Evolutionary conservation across 306 rosid species (phyloP).

Genomic region (Phaseolus lunatus): DNA sequence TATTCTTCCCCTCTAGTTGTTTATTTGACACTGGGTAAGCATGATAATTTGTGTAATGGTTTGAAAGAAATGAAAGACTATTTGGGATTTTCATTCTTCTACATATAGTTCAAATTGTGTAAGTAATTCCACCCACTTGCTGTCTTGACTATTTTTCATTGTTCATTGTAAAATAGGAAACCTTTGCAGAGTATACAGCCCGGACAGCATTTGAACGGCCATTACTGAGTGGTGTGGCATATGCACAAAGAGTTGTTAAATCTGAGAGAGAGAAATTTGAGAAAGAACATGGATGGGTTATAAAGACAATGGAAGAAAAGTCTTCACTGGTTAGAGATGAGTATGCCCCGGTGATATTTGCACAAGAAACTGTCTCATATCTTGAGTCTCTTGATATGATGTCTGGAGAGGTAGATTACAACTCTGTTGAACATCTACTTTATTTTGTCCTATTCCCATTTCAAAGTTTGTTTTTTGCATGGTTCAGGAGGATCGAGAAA

Average conservation of each 20-base stretch:
- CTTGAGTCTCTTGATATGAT: slow-evolving; percentile 89
- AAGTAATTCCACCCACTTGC: neutral
- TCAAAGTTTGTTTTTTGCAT: slow-evolving; percentile 21
- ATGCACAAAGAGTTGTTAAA: slow-evolving; percentile 79
- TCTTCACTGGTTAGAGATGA: slow-evolving; percentile 82
- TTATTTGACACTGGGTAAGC: slow-evolving; percentile 4
- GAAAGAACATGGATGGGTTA: slow-evolving; percentile 82
- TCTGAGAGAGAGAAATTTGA: slow-evolving; percentile 79
- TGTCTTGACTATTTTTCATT: slow-evolving; percentile 11
- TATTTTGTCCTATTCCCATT: neutral
- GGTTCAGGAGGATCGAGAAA: slow-evolving; percentile 86
- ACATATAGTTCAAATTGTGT: neutral
- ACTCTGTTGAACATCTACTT: slow-evolving; percentile 16
- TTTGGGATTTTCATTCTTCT: slow-evolving; percentile 17
- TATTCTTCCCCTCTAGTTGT: slow-evolving; percentile 6
- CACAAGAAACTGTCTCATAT: slow-evolving; percentile 83
- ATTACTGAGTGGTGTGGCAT: slow-evolving; percentile 88
- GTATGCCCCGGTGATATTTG: slow-evolving; percentile 86
- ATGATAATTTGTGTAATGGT: neutral
- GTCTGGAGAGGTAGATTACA: slow-evolving; percentile 87
- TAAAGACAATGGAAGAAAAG: slow-evolving; percentile 81
- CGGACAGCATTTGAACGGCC: slow-evolving; percentile 93
- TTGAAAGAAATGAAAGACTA: slow-evolving; percentile 4
- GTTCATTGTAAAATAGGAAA: slow-evolving; percentile 59
- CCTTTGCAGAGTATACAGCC: slow-evolving; percentile 92